A percentile compares a stretch with the other conserved stretches of the same genome.
Conservation (phyloP, 257 asterid genomes). For the Solanum pinnatisectum region DNA sequence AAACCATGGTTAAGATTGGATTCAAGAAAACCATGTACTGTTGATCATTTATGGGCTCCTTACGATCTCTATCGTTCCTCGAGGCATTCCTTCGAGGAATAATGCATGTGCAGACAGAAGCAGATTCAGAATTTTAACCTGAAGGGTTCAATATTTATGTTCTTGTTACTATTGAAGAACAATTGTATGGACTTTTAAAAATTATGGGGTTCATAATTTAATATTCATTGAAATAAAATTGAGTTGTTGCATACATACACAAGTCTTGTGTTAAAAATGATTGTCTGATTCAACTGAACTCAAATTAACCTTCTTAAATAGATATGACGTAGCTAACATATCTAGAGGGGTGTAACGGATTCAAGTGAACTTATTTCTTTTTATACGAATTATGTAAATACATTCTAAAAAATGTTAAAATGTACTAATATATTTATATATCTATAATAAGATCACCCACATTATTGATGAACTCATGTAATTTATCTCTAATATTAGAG, state of each 20-base stretch:
- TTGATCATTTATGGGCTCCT: constrained; percentile 36
- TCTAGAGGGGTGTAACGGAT: neutral
- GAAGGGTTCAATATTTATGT: neutral
- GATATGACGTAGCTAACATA: neutral
- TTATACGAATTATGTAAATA: neutral
- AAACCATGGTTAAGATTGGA: constrained; percentile 42
- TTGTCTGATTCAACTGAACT: neutral
- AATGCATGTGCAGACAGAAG: neutral
- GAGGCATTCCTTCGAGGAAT: constrained; percentile 25
- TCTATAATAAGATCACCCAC: neutral
- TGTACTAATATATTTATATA: neutral
- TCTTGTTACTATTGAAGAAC: neutral
- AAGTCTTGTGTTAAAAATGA: neutral
- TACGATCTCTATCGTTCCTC: constrained; percentile 31
- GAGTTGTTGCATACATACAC: neutral
- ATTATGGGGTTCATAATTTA: neutral
- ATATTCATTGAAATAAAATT: neutral
- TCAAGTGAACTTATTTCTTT: neutral
- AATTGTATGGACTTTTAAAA: neutral
- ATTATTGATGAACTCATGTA: neutral
- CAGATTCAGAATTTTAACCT: neutral
- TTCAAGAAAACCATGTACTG: constrained; percentile 27
- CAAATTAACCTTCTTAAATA: neutral
- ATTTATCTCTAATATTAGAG: neutral
- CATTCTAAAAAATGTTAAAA: neutral